Conservation (phyloP, 1,284 basidiomycete genomes). For the Cryptococcus amylolentus region DNA sequence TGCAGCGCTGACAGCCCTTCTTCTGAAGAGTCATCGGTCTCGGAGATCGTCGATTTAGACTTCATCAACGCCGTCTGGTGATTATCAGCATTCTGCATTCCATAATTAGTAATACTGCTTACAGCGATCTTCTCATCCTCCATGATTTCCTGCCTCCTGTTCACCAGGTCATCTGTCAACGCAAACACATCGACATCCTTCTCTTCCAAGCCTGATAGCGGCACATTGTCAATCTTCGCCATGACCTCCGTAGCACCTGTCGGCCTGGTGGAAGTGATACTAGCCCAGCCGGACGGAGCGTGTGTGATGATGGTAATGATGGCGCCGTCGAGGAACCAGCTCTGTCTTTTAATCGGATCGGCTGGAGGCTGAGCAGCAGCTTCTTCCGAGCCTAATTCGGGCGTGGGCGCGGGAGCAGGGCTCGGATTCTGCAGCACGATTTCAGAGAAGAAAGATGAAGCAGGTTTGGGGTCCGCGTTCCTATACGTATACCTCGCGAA, state of each 20-base stretch:
- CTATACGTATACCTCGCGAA: slow-evolving; percentile 91
- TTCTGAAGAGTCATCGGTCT: slow-evolving; percentile 62
- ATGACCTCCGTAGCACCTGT: slow-evolving; percentile 82
- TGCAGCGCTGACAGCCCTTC: slow-evolving; percentile 74
- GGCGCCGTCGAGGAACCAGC: slow-evolving; percentile 84
- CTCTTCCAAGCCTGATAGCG: slow-evolving; percentile 75
- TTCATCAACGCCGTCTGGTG: too few species aligned
- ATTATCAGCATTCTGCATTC: too few species aligned
- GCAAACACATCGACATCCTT: slow-evolving; percentile 69
- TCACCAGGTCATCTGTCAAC: slow-evolving; percentile 67
- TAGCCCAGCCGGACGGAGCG: slow-evolving; percentile 78
- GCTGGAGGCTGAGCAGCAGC: slow-evolving; percentile 5
- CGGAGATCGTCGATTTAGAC: slow-evolving; percentile 14
- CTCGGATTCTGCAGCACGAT: slow-evolving; percentile 49
- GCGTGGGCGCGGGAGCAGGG: slow-evolving; percentile 1
- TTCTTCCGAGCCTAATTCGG: slow-evolving; percentile 14
- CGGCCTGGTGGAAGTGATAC: slow-evolving; percentile 78
- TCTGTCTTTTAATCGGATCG: slow-evolving; percentile 52
- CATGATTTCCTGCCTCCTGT: slow-evolving; percentile 57
- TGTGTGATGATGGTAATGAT: slow-evolving; percentile 79
- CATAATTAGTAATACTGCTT: neutral
- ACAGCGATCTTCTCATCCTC: slow-evolving; percentile 5
- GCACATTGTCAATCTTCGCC: slow-evolving; percentile 87
- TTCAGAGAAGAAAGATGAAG: slow-evolving; percentile 72
- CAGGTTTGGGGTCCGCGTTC: slow-evolving; percentile 86